Evolutionary conservation across 2,329 filamentous ascomycete genomes (phyloP), one percentile per base, ranked within the genome.

Genomic region (Fonsecaea monophora): DNA sequence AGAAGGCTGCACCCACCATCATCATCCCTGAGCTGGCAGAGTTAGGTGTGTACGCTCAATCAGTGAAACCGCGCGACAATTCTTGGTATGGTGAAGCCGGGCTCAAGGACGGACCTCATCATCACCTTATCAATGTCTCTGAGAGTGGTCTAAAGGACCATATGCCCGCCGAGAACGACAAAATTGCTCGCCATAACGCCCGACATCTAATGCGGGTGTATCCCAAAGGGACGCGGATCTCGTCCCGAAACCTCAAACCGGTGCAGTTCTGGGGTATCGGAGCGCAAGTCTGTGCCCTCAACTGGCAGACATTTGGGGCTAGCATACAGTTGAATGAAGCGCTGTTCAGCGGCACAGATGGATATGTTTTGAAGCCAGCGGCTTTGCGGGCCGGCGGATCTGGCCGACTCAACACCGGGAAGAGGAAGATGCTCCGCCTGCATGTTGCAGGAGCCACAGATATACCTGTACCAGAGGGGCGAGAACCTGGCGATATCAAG

Each of bases 281-380:
- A 10, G 71, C 70, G 2, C 71, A 73, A 9, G 66, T 73, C 13
- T 72, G 70, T 45, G 71, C 71, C 18, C 58, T 73, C 25, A 73
- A 73, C 30, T 73, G 70, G 70, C 71, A 73, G 50, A 73, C 71
- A 6, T 73, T 71, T 34, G 70, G 67, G 12, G 71, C 71, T 3
- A 68, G 66, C 40, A 66, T 71, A 57, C 71, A 73, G 35, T 65
- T 73, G 25, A 73, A 73, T 40, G 68, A 73, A 62, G 71, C 71
- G 12, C 62, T 73, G 2, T 73, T 73, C 62, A 67, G 57, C 15
- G 69, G 70, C 13, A 68, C 71, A 2, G 71, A 73, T 59, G 71
- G 71, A n/a, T 73, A 61, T 54, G 70, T 73, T 21, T 53, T 73
- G 34, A 73, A 73, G 53, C 71, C 71, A 6, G 67, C 48, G 4